Base-by-base conservation (phyloP, 306 rosid species). In the Dryas drummondii region DNA sequence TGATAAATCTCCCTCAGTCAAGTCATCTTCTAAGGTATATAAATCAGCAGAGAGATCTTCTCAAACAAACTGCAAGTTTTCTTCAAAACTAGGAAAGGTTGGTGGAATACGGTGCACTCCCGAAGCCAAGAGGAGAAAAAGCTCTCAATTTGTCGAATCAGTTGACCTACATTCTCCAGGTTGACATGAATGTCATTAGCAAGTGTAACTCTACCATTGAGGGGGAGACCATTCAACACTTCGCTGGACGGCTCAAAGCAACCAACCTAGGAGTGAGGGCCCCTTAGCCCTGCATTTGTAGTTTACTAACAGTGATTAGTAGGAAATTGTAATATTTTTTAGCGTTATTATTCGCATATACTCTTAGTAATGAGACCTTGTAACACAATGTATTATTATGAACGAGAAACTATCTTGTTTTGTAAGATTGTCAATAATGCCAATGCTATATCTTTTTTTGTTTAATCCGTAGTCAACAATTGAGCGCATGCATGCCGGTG, bases 111-210 rank as follows among this genome's bases (percentile, higher is more conserved):
- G 87, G 44, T 80, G 85, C 83, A 82, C 91, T 79, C 98, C 98
- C 2, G 88, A 86, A 72, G 64, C 91, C 60, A 91, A 91, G 82
- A 83, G 91, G 87, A 78, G 96, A 83, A 87, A 88, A 67, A 83
- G 89, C 64, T 86, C 93, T 52, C 83, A 81, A 32, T 79, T 75
- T 50, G 82, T 79, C 1, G 87, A 86, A 66, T 88, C 97, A 5
- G 85, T 85, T 71, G 84, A 88, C 74, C 75, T 82, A 53, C 88
- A 73, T 86, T 90, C 86, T 53, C 75, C 84, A 4, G 84, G 85
- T 32, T 79, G 84, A 89, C 79, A 9, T 68, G 12, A 51, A 48
- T 41, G 46, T 37, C 58, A 32, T 41, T 59, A 17, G 45, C 63
- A 44, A 81, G 74, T 76, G 56, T 56, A 42, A 9, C 54, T 68